These are phyloP conservation scores for Talaromyces islandicus DNA, from an alignment of 2,329 filamentous ascomycete species.

Conservation along the genomic window DNA sequence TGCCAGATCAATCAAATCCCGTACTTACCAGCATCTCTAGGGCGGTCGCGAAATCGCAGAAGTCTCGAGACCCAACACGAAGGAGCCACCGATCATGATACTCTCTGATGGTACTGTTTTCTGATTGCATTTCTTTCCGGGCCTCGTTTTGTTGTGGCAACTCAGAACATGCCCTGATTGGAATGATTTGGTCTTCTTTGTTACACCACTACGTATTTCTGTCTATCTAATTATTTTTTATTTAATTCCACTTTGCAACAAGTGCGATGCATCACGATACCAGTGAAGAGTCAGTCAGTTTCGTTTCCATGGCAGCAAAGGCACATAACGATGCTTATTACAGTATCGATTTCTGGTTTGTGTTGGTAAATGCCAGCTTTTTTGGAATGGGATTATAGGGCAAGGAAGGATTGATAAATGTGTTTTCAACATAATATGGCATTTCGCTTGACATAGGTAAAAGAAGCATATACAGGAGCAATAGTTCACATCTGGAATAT, in stretches of 20 bases:
- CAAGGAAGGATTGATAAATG: neutral
- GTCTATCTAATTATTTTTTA: neutral
- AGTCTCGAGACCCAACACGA: slow-evolving; percentile 90
- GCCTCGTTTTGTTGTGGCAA: neutral
- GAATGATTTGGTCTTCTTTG: neutral
- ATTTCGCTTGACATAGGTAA: neutral
- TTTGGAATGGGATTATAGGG: neutral
- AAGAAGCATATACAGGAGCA: neutral
- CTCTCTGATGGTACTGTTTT: slow-evolving; percentile 96
- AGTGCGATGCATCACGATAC: neutral
- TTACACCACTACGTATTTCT: neutral
- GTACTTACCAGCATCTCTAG: slow-evolving; percentile 42
- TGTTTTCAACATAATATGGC: neutral
- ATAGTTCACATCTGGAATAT: neutral
- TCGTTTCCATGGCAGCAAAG: neutral
- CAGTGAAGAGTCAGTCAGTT: neutral
- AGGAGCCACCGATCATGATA: slow-evolving; percentile 93
- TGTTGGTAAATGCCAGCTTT: neutral
- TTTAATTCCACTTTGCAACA: neutral
- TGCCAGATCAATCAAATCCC: slow-evolving; percentile 2
- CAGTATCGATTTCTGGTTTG: neutral
- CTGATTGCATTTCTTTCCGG: slow-evolving; percentile 38
- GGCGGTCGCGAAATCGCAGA: slow-evolving; percentile 94
- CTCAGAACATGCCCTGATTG: neutral
- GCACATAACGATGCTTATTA: neutral